Conservation (phyloP, 2,329 filamentous ascomycete species). For the Penicillium sp. region DNA sequence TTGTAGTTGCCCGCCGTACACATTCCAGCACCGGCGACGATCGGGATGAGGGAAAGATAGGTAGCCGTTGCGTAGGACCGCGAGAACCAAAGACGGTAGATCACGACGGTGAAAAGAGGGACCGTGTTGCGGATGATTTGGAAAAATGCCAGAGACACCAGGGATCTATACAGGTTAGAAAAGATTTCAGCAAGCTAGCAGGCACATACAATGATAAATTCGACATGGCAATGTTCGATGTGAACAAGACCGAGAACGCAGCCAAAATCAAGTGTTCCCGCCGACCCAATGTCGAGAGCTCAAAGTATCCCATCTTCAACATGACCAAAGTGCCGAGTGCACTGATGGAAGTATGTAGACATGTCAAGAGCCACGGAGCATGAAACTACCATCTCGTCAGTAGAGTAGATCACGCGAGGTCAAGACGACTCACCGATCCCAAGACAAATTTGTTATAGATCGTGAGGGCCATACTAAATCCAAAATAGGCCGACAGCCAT, state of each 20-base stretch:
- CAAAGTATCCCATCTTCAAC: slow-evolving; percentile 14
- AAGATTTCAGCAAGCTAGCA: not conserved
- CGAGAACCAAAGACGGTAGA: slow-evolving; percentile 13
- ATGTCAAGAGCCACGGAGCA: slow-evolving; percentile 14
- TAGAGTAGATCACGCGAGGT: not conserved
- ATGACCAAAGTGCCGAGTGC: slow-evolving; percentile 11
- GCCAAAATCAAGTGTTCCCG: slow-evolving; percentile 14
- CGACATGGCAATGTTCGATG: slow-evolving; percentile 14
- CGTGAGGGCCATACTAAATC: slow-evolving; percentile 14
- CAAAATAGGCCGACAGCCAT: slow-evolving; percentile 14
- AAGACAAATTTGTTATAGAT: slow-evolving; percentile 16
- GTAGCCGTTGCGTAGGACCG: slow-evolving; percentile 11
- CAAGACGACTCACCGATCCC: slow-evolving; percentile 7
- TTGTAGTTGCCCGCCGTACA: slow-evolving; percentile 13
- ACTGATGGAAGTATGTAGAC: slow-evolving; percentile 11
- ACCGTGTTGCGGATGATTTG: slow-evolving; percentile 17
- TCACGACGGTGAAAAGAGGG: slow-evolving; percentile 13
- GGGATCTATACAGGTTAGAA: slow-evolving; percentile 2
- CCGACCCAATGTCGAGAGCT: slow-evolving; percentile 8
- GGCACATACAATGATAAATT: slow-evolving; percentile 11
- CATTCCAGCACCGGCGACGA: slow-evolving; percentile 14
- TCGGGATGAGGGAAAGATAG: slow-evolving; percentile 13
- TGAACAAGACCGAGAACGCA: slow-evolving; percentile 14
- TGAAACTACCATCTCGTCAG: slow-evolving; percentile 6
- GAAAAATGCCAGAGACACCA: slow-evolving; percentile 15